Base-by-base conservation (phyloP, 2,329 filamentous ascomycete species). In the Phialemonium atrogriseum region DNA sequence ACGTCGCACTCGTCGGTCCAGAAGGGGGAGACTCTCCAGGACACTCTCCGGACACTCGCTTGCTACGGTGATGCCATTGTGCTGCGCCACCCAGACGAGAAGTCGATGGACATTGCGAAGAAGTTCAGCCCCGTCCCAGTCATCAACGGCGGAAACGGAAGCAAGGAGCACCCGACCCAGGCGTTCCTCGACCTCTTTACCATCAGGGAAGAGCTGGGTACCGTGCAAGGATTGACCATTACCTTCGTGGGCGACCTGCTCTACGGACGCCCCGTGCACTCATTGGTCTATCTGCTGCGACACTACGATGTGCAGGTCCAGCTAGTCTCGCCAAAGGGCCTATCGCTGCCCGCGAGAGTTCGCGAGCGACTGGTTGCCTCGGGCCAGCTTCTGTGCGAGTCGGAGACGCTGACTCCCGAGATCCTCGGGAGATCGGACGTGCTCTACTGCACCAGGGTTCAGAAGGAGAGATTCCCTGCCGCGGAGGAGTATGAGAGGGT, bases 131-230 rank as follows among this genome's bases (percentile, higher is more conserved):
- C 81, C 11, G 85, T 95, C 1, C 91, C 91, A 2, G 79, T 98
- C 51, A 89, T 98, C 69, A 98, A 98, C 55, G 91, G 87, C 43
- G 91, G 91, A 30, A 98, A 98, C 55, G 91, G 91, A 42, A 87
- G 83, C 60, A 80, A 85, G 48, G 91, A 98, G 65, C 91, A 98
- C 62, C 91, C 91, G 1, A 98, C 91, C 0, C 91, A 98, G 62
- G 91, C 91, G 0, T 91, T 98, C 72, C 69, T 98, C 14, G 91
- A 98, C 51, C 80, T 98, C 36, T 98, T 95, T 68, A 96, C 91
- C 33, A 98, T 98, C 52, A 85, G 91, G 45, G 91, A 98, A 61
- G 91, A 98, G 60, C 72, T 96, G 7, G 91, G 91, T 42, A 95
- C 88, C 0, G 89, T 96, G 35, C 88, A 89, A 52, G 89, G 89